phyloP scores from a whole-genome alignment of 305 asterid genomes.

The Fraxinus velutina region DNA sequence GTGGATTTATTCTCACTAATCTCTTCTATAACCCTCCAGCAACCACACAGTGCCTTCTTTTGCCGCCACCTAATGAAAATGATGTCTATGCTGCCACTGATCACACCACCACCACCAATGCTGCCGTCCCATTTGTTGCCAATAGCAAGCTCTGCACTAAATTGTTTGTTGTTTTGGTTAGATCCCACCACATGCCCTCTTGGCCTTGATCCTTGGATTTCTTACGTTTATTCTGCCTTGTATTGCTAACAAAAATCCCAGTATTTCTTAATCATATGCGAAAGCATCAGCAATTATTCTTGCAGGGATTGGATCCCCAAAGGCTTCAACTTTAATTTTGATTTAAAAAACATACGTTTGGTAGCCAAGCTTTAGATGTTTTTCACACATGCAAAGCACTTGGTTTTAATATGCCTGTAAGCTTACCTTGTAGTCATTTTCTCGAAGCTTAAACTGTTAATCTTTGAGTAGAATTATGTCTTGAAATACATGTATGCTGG shows the following conservation, averaged over 20 bases:
- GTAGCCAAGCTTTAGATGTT: not conserved
- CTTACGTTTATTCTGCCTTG: not conserved
- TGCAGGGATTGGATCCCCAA: not conserved
- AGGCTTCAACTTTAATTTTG: not conserved
- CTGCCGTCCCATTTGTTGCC: not conserved
- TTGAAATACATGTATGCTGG: not conserved
- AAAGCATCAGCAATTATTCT: not conserved
- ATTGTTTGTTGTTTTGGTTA: conserved; percentile 40
- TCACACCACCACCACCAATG: not conserved
- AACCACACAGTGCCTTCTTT: conserved; percentile 21
- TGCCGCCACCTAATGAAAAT: conserved; percentile 27
- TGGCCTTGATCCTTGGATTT: conserved; percentile 32
- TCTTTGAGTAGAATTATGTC: not conserved
- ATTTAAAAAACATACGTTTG: not conserved
- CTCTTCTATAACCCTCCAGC: conserved; percentile 21
- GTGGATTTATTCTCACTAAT: conserved; percentile 36
- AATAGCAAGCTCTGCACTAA: conserved; percentile 11
- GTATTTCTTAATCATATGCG: not conserved
- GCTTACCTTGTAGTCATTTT: not conserved
- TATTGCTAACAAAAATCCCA: not conserved
- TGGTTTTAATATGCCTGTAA: not conserved
- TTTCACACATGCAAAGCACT: not conserved
- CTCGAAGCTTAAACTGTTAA: conserved; percentile 11
- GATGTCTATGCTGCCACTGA: conserved; percentile 21
- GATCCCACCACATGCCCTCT: conserved; percentile 43